Conservation (phyloP, 2,329 filamentous ascomycete genomes). For the Stagonosporopsis tanaceti region DNA sequence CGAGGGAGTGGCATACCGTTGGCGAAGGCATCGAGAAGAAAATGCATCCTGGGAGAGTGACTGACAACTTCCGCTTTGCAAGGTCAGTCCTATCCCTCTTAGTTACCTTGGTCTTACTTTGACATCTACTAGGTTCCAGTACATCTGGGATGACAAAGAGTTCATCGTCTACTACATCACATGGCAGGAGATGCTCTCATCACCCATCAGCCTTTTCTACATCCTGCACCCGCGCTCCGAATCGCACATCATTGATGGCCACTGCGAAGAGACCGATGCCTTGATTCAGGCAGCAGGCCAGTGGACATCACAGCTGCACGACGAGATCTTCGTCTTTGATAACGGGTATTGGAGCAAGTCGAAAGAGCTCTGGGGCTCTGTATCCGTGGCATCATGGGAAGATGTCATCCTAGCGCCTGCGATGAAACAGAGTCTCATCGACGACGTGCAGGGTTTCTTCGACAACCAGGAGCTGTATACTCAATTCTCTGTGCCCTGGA, state of each 20-base stretch:
- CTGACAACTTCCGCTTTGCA: conserved; percentile 34
- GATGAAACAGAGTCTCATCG: conserved; percentile 69
- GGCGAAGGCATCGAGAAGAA: conserved; percentile 37
- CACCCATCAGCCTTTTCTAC: conserved; percentile 30
- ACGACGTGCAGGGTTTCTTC: conserved; percentile 68
- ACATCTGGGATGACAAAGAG: conserved; percentile 38
- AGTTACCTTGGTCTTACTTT: background rate
- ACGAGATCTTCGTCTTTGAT: conserved; percentile 72
- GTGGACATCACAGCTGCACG: conserved; percentile 65
- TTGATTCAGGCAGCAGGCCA: conserved; percentile 63
- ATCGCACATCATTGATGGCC: conserved; percentile 24
- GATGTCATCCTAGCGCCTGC: conserved; percentile 69
- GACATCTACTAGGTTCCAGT: conserved; percentile 31
- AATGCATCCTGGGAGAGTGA: conserved; percentile 29
- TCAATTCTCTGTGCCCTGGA: conserved; percentile 57
- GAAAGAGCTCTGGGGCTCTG: conserved; percentile 63
- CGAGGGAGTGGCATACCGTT: conserved; percentile 30
- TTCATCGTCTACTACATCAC: conserved; percentile 41
- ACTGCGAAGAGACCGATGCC: conserved; percentile 51
- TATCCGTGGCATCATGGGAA: conserved; percentile 61
- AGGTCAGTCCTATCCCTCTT: conserved; percentile 18
- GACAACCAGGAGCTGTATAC: conserved; percentile 50
- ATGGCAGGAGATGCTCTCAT: conserved; percentile 38
- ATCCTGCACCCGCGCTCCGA: conserved; percentile 27
- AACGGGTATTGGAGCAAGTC: conserved; percentile 68